Evolutionary conservation across 2,329 filamentous ascomycete genomes (phyloP), one percentile per base, ranked within the genome.

Genomic region (Fusarium sublunatum): DNA sequence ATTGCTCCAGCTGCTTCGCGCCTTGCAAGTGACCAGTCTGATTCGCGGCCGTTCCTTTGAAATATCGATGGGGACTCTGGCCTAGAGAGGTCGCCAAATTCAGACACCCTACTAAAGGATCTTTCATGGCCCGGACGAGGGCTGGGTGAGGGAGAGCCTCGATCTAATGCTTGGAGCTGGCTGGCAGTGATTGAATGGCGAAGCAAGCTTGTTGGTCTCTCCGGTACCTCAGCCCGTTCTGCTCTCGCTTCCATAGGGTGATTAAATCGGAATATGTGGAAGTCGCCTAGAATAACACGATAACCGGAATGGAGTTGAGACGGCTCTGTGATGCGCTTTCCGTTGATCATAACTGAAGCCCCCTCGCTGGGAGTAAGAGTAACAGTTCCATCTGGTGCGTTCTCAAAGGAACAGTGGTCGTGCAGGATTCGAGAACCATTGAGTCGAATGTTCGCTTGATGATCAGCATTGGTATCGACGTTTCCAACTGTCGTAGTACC

Each of bases 281-380:
- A 99, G 76, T 99, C 95, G 36, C 95, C 95, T 9, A 99, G 82
- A 62, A 99, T 99, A 50, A 99, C 91, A 61, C 95, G 90, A 74
- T 93, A 97, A 6, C 95, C 95, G 70, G 93, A 97, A 72, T 93
- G 90, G 39, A 99, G 82, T 65, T 93, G 87, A 66, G 90, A 93
- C 1, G 93, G 89, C 71, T 93, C 93, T 50, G 93, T 88, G 50
- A 98, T 91, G 15, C 93, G 90, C 65, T 94, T 86, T 55, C 95
- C 95, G 71, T 99, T 99, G 48, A 99, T 92, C 95, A 99, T 99
- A 55, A 99, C 92, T 10, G 93, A 92, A 1, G 95, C 95, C n/a
- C 92, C 92, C 69, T 96, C 92, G 60, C 86, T 89, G 0, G 95
- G 95, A 29, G 96, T 86, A 19, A 99, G 82, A 0, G 92, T 97